phyloP scores from a whole-genome alignment of 1,284 basidiomycete species.

The Apiotrichum siamense region DNA sequence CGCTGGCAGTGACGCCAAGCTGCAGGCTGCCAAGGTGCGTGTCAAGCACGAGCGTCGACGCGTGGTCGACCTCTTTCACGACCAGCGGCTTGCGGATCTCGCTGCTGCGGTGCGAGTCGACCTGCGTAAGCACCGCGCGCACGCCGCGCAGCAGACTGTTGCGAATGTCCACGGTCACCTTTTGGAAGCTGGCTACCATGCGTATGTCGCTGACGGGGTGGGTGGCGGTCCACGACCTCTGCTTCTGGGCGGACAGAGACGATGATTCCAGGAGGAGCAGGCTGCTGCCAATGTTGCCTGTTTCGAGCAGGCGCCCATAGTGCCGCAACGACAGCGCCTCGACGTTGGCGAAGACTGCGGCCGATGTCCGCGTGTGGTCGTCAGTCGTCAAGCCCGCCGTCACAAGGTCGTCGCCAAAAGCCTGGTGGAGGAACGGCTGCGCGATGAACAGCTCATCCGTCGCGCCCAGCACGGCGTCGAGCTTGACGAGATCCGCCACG shows the following conservation, averaged over 20 bases:
- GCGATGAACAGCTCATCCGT: slow-evolving; percentile 22
- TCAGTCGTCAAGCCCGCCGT: slow-evolving; percentile 4
- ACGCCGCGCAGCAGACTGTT: slow-evolving; percentile 25
- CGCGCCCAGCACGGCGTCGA: slow-evolving; percentile 25
- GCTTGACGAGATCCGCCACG: slow-evolving; percentile 15
- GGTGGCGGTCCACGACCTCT: slow-evolving; percentile 8
- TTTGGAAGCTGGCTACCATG: slow-evolving; percentile 18
- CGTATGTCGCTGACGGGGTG: slow-evolving; percentile 14
- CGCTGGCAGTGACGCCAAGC: slow-evolving; percentile 18
- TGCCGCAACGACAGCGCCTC: slow-evolving; percentile 18
- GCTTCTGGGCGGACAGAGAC: slow-evolving; percentile 11
- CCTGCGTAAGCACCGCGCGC: slow-evolving; percentile 9
- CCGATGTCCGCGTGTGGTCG: background rate
- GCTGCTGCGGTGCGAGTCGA: slow-evolving; percentile 7
- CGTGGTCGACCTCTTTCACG: slow-evolving; percentile 6
- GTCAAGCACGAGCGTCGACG: slow-evolving; percentile 14
- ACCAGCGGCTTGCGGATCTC: slow-evolving; percentile 4
- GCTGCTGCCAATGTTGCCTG: slow-evolving; percentile 18
- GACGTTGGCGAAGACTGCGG: slow-evolving; percentile 22
- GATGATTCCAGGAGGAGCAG: slow-evolving; percentile 14
- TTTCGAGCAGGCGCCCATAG: slow-evolving; percentile 24
- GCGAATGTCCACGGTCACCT: slow-evolving; percentile 17
- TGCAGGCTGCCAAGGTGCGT: slow-evolving; percentile 13
- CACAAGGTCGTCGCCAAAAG: slow-evolving; percentile 19
- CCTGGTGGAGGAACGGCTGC: slow-evolving; percentile 29